Base-by-base conservation (phyloP, 805 yeast genomes). In the Candida nanaspora region DNA sequence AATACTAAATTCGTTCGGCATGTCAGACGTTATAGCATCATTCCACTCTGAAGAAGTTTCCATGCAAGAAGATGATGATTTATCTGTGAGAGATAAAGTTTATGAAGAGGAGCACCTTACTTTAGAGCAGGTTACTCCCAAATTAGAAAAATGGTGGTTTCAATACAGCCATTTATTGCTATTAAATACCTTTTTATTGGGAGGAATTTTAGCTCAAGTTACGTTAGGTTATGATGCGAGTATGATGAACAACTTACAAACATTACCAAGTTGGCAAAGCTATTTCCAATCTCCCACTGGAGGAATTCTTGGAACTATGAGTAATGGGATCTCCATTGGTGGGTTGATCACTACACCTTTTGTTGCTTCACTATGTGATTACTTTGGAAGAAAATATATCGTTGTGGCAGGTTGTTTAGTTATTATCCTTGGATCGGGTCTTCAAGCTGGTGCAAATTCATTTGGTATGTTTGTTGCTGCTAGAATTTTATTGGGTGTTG, bases 171-270 rank as follows among this genome's bases (percentile, higher is more conserved):
- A 25, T n/a, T 20, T 35, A 4, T 35, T 35, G 20, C 23, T 25
- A 31, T 15, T 35, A 13, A 37, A 37, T 25, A 10, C 19, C 10
- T 26, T 35, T 7, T 13, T 43, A 9, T 35, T 43, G 4, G 37
- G 35, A 29, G 41, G 35, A n/a, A 29, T 41, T 11, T n/a, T 43
- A 14, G 28, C 45, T 31, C 32, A 40, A 10, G 30, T 38, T 27
- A 39, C 36, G 28, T 22, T 33, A 32, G 75, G 76, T 44, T 71
- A 63, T 45, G 76, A 70, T 54, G 72, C 71, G 44, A 65, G 70
- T 14, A 60, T 74, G 64, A 55, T 74, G 49, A 74, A 74, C 46
- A 75, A 76, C 32, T 61, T 74, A 45, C 79, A 74, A 49, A 56
- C 72, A 7, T 61, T 70, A 48, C 44, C 52, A 1, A 51, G 53